Base-by-base conservation (phyloP, 768 basidiomycete species). In the Pleurotus tuber-regium region DNA sequence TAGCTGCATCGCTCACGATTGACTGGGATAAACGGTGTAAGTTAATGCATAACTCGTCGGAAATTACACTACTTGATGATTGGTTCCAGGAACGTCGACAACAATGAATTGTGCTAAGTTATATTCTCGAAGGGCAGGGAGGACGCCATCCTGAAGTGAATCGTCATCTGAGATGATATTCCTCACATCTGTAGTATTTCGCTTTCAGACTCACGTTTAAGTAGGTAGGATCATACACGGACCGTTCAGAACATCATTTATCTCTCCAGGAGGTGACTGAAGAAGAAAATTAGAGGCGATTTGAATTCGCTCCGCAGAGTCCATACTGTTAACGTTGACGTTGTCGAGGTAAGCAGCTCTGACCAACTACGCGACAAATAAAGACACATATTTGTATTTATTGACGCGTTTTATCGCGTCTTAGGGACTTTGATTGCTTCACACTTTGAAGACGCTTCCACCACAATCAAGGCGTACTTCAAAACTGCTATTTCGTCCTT, bases 221-320 rank as follows among this genome's bases (percentile, higher is more conserved):
- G 16, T 19, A 38, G 33, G 43, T 51, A 24, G 31, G 36, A 42
- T 18, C 41, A 51, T 35, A 25, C 38, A 54, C 42, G n/a, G 39
- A 91, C 92, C 93, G 61, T 91, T 91, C 49, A 98, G 75, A 14
- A 97, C 94, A 71, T 98, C 95, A 67, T 96, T 97, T 58, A 98
- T 93, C 73, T 98, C 90, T 39, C 95, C 95, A 1, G 95, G 95
- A 21, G 95, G 95, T 1, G 92, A 85, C 65, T 97, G 95, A 0
- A 91, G 76, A 25, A 98, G 73, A 61, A 97, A 90, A 26, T 75
- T 76, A 21, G 89, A 84, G 19, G 88, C 94, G 6, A 79, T 78
- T 61, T 82, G 73, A 40, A 91, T 82, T 24, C 86, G 82, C 61
- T 87, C 83, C 47, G 73, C 68, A 44, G 74, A 65, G 56, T 82